phyloP scores from a whole-genome alignment of 768 basidiomycete species.

The Tylopilus balloui region DNA sequence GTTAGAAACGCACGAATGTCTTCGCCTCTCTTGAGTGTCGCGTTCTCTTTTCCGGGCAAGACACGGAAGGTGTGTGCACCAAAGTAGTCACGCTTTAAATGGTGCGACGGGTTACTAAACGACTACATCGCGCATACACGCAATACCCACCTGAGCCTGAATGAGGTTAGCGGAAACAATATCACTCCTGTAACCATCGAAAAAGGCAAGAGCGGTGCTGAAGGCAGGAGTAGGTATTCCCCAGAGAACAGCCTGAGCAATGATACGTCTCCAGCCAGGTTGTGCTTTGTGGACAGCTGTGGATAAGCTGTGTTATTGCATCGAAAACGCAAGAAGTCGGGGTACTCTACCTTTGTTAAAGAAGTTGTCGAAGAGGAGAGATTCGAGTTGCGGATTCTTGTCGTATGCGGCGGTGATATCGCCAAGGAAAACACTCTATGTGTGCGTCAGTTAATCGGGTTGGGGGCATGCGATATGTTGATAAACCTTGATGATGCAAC shows the following conservation, averaged over 20 bases:
- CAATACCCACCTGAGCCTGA: slow-evolving; percentile 72
- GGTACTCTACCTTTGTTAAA: slow-evolving; percentile 76
- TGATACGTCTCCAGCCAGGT: slow-evolving; percentile 95
- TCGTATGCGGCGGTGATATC: slow-evolving; percentile 90
- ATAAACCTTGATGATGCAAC: slow-evolving; percentile 93
- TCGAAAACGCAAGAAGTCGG: background rate
- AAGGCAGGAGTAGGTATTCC: slow-evolving; percentile 98
- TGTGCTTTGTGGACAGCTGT: slow-evolving; percentile 89
- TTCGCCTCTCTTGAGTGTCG: slow-evolving; percentile 68
- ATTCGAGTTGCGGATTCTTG: slow-evolving; percentile 82
- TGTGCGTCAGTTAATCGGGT: slow-evolving; percentile 5
- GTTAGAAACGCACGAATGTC: slow-evolving; percentile 75
- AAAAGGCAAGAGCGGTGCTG: slow-evolving; percentile 97
- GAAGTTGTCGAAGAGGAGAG: slow-evolving; percentile 93
- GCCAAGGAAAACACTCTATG: slow-evolving; percentile 83
- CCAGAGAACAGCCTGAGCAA: slow-evolving; percentile 95
- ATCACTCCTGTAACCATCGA: slow-evolving; percentile 97
- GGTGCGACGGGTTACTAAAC: slow-evolving; percentile 5
- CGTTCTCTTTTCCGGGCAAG: slow-evolving; percentile 86
- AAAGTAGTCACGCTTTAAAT: slow-evolving; percentile 87
- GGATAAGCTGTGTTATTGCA: slow-evolving; percentile 1
- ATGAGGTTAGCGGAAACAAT: slow-evolving; percentile 90
- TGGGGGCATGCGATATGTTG: slow-evolving; percentile 6
- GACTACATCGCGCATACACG: background rate
- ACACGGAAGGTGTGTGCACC: slow-evolving; percentile 98